Evolutionary conservation across 768 basidiomycete species (phyloP).

Genomic region (Clitopilus hobsonii): DNA sequence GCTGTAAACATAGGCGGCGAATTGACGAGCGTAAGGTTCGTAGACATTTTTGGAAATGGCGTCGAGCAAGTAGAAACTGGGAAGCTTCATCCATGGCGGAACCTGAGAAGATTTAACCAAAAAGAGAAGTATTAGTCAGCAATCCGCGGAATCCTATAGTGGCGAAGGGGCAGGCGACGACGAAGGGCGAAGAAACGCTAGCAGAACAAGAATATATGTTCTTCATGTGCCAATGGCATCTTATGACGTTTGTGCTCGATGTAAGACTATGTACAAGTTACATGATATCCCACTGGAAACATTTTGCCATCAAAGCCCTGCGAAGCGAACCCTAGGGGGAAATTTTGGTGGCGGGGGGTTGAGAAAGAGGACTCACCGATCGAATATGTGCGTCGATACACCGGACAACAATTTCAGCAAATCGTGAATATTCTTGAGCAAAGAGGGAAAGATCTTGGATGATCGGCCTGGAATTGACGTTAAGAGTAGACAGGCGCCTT

Average conservation of each 20-base stretch:
- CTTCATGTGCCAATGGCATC: conserved; percentile 21
- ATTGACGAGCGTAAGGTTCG: conserved; percentile 85
- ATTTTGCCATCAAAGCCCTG: conserved; percentile 10
- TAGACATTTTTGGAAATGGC: conserved; percentile 97
- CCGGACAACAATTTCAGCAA: conserved; percentile 74
- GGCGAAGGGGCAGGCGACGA: conserved; percentile 6
- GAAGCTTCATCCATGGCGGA: conserved; percentile 84
- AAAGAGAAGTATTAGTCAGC: conserved; percentile 67
- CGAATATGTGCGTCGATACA: conserved; percentile 83
- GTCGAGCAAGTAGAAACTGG: conserved; percentile 91
- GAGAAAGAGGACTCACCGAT: conserved; percentile 63
- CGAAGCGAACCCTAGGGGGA: conserved; percentile 8
- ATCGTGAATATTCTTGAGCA: conserved; percentile 81
- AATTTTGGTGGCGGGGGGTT: conserved; percentile 1
- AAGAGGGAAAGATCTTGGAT: conserved; percentile 91
- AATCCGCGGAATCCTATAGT: conserved; percentile 35
- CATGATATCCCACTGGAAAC: conserved; percentile 29
- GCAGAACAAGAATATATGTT: conserved; percentile 19
- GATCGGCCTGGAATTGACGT: conserved; percentile 91
- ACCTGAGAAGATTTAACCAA: conserved; percentile 52
- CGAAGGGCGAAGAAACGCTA: conserved; percentile 11
- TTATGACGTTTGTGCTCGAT: conserved; percentile 33
- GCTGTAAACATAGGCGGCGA: conserved; percentile 75
- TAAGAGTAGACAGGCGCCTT: conserved; percentile 71
- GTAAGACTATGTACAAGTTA: conserved; percentile 36